These are phyloP conservation scores for Rhodofomes roseus DNA, from an alignment of 1,284 basidiomycete species.

Conservation along the genomic window DNA sequence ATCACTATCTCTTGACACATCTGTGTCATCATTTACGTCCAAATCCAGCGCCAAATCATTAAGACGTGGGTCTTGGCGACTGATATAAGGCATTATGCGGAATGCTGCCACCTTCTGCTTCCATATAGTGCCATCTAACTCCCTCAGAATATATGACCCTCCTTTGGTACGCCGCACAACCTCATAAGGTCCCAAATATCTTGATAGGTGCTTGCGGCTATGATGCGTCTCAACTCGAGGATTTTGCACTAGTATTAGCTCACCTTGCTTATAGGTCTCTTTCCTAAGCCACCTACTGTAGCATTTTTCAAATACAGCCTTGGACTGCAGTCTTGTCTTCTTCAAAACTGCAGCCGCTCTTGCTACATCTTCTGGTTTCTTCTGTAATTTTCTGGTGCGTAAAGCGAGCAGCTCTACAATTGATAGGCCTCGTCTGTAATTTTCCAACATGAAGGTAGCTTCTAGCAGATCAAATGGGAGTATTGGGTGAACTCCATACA, in stretches of 20 bases:
- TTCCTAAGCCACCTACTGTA: not conserved
- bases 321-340: slow-evolving; percentile 10
- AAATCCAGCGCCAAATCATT: too few species aligned
- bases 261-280: slow-evolving; percentile 17
- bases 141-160: too few species aligned
- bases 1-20: too few species aligned
- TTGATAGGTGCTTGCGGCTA: slow-evolving; percentile 18
- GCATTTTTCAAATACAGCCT: slow-evolving; percentile 12
- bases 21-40: too few species aligned
- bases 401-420: slow-evolving; percentile 12
- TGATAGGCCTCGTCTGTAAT: slow-evolving; percentile 5
- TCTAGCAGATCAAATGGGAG: slow-evolving; percentile 29
- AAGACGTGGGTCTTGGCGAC: too few species aligned
- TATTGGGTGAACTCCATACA: slow-evolving; percentile 25
- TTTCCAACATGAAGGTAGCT: slow-evolving; percentile 24
- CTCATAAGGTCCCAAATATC: too few species aligned
- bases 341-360: slow-evolving; percentile 7
- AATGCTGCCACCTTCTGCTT: too few species aligned
- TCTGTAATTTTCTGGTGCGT: slow-evolving; percentile 13
- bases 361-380: slow-evolving; percentile 11
- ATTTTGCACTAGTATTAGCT: slow-evolving; percentile 27
- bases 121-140: too few species aligned
- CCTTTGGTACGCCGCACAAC: too few species aligned
- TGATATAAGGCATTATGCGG: too few species aligned
- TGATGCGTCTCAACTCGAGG: slow-evolving; percentile 18